A percentile compares a stretch with the other conserved stretches of the same genome.
Conservation (phyloP, 345 rosid genomes). For the Pelargonium nanum region DNA sequence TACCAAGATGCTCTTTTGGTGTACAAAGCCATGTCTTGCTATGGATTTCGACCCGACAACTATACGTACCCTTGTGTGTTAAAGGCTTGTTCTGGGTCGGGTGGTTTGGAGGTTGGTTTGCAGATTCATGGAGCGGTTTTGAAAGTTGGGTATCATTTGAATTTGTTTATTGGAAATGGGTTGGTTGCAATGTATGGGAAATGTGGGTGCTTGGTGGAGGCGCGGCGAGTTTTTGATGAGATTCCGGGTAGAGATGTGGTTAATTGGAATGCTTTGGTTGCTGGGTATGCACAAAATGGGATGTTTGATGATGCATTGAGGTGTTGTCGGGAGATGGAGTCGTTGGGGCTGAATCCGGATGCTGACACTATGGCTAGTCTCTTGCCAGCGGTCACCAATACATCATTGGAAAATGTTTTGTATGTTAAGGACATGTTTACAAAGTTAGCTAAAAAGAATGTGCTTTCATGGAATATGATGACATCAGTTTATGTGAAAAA, state of each 20-base stretch:
- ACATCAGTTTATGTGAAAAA: constrained; percentile 7
- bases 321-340: constrained; percentile 37
- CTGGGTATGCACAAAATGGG: constrained; percentile 43
- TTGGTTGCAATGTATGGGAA: constrained; percentile 39
- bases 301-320: constrained; percentile 39
- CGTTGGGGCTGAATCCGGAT: constrained; percentile 20
- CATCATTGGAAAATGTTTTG: constrained; percentile 3
- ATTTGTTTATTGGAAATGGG: constrained; percentile 34
- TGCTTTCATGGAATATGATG: constrained; percentile 19
- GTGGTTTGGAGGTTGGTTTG: constrained; percentile 2
- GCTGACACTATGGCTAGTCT: constrained; percentile 42
- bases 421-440: constrained; percentile 14
- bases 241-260: constrained; percentile 34
- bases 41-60: constrained; percentile 9
- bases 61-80: constrained; percentile 14
- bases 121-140: constrained; percentile 10
- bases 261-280: constrained; percentile 55
- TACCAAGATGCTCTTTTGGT: constrained; percentile 1
- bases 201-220: constrained; percentile 29
- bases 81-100: constrained; percentile 11
- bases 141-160: constrained; percentile 17
- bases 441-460: constrained; percentile 1
- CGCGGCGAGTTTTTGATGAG: constrained; percentile 34
- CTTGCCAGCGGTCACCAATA: constrained; percentile 20
- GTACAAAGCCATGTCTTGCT: constrained; percentile 4